These are phyloP conservation scores for Suillus ampliporus DNA, from an alignment of 768 basidiomycete species.

Conservation along the genomic window DNA sequence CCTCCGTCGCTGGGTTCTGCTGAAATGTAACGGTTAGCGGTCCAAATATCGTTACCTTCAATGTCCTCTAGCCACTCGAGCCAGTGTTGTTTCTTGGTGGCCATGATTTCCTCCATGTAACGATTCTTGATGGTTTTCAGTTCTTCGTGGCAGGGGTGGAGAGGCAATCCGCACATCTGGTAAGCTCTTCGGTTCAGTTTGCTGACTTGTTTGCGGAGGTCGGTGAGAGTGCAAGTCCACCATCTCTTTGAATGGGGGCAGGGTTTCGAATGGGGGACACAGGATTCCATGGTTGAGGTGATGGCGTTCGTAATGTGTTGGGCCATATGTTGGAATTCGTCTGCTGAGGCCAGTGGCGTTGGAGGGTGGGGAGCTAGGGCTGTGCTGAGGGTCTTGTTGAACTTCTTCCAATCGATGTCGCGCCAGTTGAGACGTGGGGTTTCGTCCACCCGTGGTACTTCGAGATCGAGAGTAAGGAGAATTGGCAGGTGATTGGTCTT, in stretches of 20 bases:
- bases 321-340: constrained; percentile 17
- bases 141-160: constrained; percentile 33
- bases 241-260: constrained; percentile 36
- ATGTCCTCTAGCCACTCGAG: constrained; percentile 30
- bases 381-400: constrained; percentile 1
- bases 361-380: not conserved
- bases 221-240: constrained; percentile 39
- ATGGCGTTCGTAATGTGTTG: constrained; percentile 22
- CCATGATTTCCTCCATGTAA: constrained; percentile 21
- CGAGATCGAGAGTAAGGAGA: not conserved
- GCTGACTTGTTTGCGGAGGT: constrained; percentile 21
- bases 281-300: constrained; percentile 17
- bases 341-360: not conserved
- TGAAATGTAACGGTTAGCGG: constrained; percentile 12
- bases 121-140: constrained; percentile 13
- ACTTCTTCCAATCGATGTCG: constrained; percentile 18
- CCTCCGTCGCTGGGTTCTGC: constrained; percentile 2
- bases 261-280: constrained; percentile 25
- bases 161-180: constrained; percentile 7
- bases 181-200: constrained; percentile 10
- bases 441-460: too few species aligned
- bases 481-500: constrained; percentile 25
- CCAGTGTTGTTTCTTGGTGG: constrained; percentile 26
- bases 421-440: not conserved
- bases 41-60: constrained; percentile 24